Evolutionary conservation across 192 early-diverging fungal species (phyloP).

Genomic region (Backusella australiensis): DNA sequence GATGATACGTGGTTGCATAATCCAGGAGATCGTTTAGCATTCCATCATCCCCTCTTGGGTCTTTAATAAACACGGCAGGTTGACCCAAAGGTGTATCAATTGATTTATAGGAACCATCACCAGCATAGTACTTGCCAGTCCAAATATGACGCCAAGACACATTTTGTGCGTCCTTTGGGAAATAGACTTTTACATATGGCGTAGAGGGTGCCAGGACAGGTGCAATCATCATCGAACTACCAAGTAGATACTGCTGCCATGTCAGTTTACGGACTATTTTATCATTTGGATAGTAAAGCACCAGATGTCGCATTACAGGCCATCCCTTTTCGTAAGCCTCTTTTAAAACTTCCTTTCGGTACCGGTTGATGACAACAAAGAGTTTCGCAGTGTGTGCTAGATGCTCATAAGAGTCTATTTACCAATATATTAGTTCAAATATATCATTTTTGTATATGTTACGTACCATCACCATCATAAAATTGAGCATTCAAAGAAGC

Average conservation of each 20-base stretch:
- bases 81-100: conserved; percentile 37
- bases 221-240: conserved; percentile 31
- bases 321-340: conserved; percentile 35
- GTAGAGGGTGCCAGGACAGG: conserved; percentile 31
- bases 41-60: conserved; percentile 32
- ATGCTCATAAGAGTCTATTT: conserved; percentile 27
- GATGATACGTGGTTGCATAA: conserved; percentile 22
- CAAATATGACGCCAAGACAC: conserved; percentile 37
- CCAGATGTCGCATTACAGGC: conserved; percentile 37
- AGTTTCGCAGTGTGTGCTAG: conserved; percentile 29
- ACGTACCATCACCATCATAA: conserved; percentile 37
- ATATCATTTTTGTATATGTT: background rate
- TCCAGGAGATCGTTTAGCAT: conserved; percentile 21
- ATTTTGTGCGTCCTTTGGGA: conserved; percentile 24
- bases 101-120: conserved; percentile 23
- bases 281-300: conserved; percentile 38
- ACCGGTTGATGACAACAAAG: conserved; percentile 28
- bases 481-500: conserved; percentile 41
- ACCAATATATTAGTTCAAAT: background rate
- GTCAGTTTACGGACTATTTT: conserved; percentile 27
- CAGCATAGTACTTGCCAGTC: conserved; percentile 33
- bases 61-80: conserved; percentile 39
- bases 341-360: conserved; percentile 29
- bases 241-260: conserved; percentile 42
- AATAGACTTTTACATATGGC: conserved; percentile 38